Conservation (phyloP, 2,329 filamentous ascomycete species). For the Aspergillus proliferans region DNA sequence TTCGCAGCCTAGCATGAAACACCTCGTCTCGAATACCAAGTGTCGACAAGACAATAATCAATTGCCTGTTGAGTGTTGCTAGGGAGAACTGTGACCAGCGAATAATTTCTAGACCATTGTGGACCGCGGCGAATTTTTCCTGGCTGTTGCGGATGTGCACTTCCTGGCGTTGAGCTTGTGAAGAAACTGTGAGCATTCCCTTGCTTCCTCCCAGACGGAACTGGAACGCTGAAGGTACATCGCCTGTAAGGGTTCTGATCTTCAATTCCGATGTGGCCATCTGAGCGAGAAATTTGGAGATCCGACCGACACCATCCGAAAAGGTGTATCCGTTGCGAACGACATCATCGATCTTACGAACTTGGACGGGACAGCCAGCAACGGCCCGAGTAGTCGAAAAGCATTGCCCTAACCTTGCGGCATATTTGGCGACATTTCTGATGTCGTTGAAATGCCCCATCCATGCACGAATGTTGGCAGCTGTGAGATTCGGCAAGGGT, state of each 20-base stretch:
- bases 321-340: constrained; percentile 64
- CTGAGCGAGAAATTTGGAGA: constrained; percentile 70
- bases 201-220: constrained; percentile 92
- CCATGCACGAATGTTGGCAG: constrained; percentile 70
- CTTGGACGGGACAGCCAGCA: constrained; percentile 53
- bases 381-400: constrained; percentile 88
- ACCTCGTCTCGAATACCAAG: constrained; percentile 64
- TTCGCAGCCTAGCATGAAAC: constrained; percentile 62
- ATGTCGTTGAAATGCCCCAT: constrained; percentile 85
- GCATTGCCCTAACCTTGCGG: constrained; percentile 84
- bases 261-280: constrained; percentile 67
- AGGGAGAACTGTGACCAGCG: constrained; percentile 68
- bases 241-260: constrained; percentile 46
- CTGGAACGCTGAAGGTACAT: constrained; percentile 75
- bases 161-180: constrained; percentile 58
- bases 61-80: constrained; percentile 81
- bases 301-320: constrained; percentile 87
- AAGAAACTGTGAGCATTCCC: constrained; percentile 73
- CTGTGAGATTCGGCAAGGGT: constrained; percentile 58
- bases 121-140: constrained; percentile 70
- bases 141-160: constrained; percentile 80
- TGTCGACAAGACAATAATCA: constrained; percentile 75
- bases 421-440: constrained; percentile 77
- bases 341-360: constrained; percentile 62
- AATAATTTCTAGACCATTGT: constrained; percentile 76